Percentiles rank a stretch among this genome's conserved stretches.
Conservation (phyloP, 805 yeast species). For the Sugiyamaella mastotermitis region DNA sequence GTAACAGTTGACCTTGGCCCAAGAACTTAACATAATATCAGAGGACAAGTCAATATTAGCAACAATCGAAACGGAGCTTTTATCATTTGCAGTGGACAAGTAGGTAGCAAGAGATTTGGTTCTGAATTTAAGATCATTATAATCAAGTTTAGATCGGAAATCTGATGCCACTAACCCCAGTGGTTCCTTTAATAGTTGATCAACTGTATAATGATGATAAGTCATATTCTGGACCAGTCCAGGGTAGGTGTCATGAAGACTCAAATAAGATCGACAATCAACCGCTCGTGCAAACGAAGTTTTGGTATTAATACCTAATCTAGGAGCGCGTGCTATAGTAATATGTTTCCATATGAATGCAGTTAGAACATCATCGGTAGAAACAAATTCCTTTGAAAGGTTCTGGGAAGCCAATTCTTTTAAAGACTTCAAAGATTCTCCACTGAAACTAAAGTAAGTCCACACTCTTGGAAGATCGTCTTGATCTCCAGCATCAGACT, state of each 20-base stretch:
- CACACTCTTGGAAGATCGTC: constrained; percentile 2
- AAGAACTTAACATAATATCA: constrained; percentile 15
- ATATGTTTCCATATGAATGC: constrained; percentile 12
- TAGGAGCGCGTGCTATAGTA: neutral
- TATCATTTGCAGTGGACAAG: neutral
- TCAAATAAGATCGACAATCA: constrained; percentile 5
- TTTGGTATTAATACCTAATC: neutral
- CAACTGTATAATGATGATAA: neutral
- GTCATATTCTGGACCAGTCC: constrained; percentile 14
- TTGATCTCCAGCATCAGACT: neutral
- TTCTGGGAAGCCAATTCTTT: constrained; percentile 3
- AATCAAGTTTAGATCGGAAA: constrained; percentile 10
- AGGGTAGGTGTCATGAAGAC: constrained; percentile 8
- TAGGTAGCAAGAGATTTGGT: constrained; percentile 8
- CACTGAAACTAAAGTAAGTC: constrained; percentile 5
- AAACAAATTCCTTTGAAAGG: constrained; percentile 2
- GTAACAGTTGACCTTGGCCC: constrained; percentile 13
- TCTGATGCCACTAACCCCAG: constrained; percentile 10
- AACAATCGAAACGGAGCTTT: constrained; percentile 2
- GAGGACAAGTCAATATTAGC: constrained; percentile 3
- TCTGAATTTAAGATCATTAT: neutral
- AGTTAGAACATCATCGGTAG: constrained; percentile 12
- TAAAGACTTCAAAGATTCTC: neutral
- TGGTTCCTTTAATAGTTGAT: constrained; percentile 4
- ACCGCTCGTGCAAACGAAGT: constrained; percentile 10